Evolutionary conservation across 345 rosid species (phyloP), one percentile per base, ranked within the genome.

Genomic region (Eucalyptus sp.): DNA sequence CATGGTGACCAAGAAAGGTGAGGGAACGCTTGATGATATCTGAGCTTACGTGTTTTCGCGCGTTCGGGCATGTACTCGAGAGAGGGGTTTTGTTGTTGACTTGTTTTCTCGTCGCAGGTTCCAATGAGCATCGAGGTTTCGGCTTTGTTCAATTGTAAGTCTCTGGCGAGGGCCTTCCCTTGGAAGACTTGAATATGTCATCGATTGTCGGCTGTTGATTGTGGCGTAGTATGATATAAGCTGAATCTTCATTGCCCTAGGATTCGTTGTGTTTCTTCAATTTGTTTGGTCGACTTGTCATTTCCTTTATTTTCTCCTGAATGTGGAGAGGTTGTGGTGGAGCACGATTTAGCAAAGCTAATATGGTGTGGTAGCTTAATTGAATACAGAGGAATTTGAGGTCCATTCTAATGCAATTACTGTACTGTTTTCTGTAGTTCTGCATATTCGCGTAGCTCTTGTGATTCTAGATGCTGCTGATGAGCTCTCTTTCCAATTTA

Each of bases 101-200:
- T 88, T n/a, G n/a, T 88, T 80, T 33, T 92, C 29, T 89, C 18
- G 87, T 92, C 10, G 62, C 94, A 96, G 98, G 99, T 41, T 93
- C 99, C 27, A 90, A 93, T 31, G 97, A 96, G 89, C 97, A 97
- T 93, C 96, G 97, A 1, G 99, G 99, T 60, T 91, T 96, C 87
- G 97, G 93, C 31, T 96, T 92, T 87, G 98, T 97, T 90, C 96
- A 92, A 87, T 97, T 96, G 99, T 97, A 92, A 95, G 99, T 93
- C 88, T 49, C 24, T 43, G 17, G 11, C 48, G 22, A 62, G 10
- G 25, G 15, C 62, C 84, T 48, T 86, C 49, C 88, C 54, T 31
- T 37, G 22, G n/a, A 84, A 49, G 86, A 24, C 12, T 41, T 52
- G 24, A 58, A 41, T 87, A 27, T n/a, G 62, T 24, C 8, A 56